A percentile compares a stretch with the other conserved stretches of the same genome.
These are phyloP conservation scores for Metschnikowia koreensis DNA, from an alignment of 805 yeast genomes.

Conservation along the genomic window DNA sequence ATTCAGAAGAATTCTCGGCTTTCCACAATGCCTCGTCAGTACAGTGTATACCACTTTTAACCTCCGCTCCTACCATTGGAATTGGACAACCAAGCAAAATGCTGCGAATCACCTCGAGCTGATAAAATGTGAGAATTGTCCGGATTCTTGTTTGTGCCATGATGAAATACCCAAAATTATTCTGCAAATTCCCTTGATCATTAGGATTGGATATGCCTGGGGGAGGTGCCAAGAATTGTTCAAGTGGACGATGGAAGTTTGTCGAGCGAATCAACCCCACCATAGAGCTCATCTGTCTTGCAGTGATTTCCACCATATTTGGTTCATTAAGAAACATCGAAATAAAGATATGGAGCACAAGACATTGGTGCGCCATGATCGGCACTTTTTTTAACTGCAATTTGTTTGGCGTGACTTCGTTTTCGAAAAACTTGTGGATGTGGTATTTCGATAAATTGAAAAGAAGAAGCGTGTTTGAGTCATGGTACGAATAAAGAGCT, in stretches of 20 bases:
- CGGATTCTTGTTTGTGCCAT: conserved; percentile 56
- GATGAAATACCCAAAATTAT: conserved; percentile 50
- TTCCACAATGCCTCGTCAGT: conserved; percentile 59
- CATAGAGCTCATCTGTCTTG: conserved; percentile 53
- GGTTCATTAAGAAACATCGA: conserved; percentile 56
- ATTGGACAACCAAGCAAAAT: conserved; percentile 43
- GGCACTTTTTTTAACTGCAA: conserved; percentile 54
- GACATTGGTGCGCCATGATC: conserved; percentile 54
- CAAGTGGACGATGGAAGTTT: conserved; percentile 50
- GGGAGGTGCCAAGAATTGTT: conserved; percentile 23
- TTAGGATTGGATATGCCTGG: conserved; percentile 23
- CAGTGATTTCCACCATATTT: conserved; percentile 48
- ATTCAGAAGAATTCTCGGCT: conserved; percentile 47
- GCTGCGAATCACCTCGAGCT: conserved; percentile 48
- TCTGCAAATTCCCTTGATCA: conserved; percentile 30
- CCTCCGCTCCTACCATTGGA: conserved; percentile 37
- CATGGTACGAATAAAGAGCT: conserved; percentile 79
- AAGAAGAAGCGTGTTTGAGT: conserved; percentile 67
- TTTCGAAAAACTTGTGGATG: conserved; percentile 64
- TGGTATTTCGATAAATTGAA: conserved; percentile 66
- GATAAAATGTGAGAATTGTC: conserved; percentile 51
- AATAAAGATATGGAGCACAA: conserved; percentile 54
- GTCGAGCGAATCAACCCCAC: conserved; percentile 55
- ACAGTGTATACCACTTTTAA: conserved; percentile 67
- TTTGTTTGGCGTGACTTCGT: conserved; percentile 43